Evolutionary conservation across 768 basidiomycete species (phyloP).

Genomic region (Rhodotorula toruloides): DNA sequence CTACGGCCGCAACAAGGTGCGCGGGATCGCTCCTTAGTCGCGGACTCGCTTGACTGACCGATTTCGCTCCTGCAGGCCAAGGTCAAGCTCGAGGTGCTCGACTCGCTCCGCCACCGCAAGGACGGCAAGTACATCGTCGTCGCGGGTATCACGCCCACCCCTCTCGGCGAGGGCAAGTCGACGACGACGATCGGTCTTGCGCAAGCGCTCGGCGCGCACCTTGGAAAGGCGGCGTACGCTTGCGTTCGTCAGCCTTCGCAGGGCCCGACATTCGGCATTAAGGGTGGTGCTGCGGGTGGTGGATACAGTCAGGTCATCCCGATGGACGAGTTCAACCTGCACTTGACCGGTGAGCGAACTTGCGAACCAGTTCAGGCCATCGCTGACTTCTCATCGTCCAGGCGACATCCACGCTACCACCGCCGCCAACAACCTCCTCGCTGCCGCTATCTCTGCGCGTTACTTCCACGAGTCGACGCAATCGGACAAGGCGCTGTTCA

Average conservation of each 20-base stretch:
- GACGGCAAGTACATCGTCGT: slow-evolving; percentile 91
- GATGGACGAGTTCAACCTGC: slow-evolving; percentile 99
- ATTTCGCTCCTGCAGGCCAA: slow-evolving; percentile 58
- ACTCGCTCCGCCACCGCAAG: slow-evolving; percentile 74
- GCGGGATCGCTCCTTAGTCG: neutral
- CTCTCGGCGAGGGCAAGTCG: slow-evolving; percentile 74
- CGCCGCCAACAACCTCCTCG: slow-evolving; percentile 92
- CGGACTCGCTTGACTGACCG: neutral
- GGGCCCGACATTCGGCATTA: slow-evolving; percentile 98
- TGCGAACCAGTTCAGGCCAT: neutral
- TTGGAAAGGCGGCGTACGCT: slow-evolving; percentile 86
- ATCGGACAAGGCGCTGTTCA: slow-evolving; percentile 89
- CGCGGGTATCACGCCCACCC: slow-evolving; percentile 54
- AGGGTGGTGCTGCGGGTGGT: slow-evolving; percentile 96
- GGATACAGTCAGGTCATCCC: slow-evolving; percentile 89
- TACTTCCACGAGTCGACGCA: slow-evolving; percentile 98
- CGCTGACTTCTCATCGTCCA: slow-evolving; percentile 38
- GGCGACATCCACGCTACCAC: slow-evolving; percentile 98
- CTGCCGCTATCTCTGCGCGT: slow-evolving; percentile 91
- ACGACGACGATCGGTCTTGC: slow-evolving; percentile 96
- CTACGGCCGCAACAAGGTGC: slow-evolving; percentile 82
- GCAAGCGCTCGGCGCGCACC: slow-evolving; percentile 90
- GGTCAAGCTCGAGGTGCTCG: slow-evolving; percentile 80
- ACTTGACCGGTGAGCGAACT: slow-evolving; percentile 60
- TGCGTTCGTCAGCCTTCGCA: slow-evolving; percentile 98